Evolutionary conservation across 371 early-diverging fungal species (phyloP), one percentile per base, ranked within the genome.

Genomic region (Vittaforma corneae): DNA sequence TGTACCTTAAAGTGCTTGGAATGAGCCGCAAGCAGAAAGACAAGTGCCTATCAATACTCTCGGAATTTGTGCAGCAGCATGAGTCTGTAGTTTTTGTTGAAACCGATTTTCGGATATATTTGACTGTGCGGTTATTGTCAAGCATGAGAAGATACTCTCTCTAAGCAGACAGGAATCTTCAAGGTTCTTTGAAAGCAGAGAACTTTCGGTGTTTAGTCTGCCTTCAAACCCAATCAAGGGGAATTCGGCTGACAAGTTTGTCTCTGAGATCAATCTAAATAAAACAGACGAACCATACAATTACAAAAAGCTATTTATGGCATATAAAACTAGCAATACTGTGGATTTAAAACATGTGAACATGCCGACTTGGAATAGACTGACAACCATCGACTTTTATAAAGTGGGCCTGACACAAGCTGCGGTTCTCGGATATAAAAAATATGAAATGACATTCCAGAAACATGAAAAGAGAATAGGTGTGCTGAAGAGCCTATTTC

Each of bases 111-210:
- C 6, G 6, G 20, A 33, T 18, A 6, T 6, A 28, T 44, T 55
- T 55, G 37, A 55, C 20, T 29, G 55, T n/a, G 9, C 55, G 20
- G 9, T 55, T 14, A 6, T 55, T 28, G 6, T 55, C 6, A n/a
- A 6, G 6, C 6, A 44, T 22, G 55, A 44, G 16, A 44, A 9
- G 6, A 28, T 26, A 9, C 24, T 14, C 9, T 6, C 6, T 6
- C 55, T 55, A 33, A 22, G 30, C 37, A 22, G 9, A 18, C 6
- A 6, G 11, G 55, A n/a, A 9, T 37, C 16, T 44, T 6, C 6
- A 44, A 33, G 18, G 28, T 44, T 9, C 20, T 28, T 16, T 18
- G 11, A 40, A 9, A 11, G n/a, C n/a, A 40, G 40, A 40, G 11
- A 11, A 11, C 40, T 40, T 11, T 11, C 9, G 11, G n/a, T 11